These are phyloP conservation scores for Lycium ferocissimum DNA, from an alignment of 257 asterid species.

Conservation along the genomic window DNA sequence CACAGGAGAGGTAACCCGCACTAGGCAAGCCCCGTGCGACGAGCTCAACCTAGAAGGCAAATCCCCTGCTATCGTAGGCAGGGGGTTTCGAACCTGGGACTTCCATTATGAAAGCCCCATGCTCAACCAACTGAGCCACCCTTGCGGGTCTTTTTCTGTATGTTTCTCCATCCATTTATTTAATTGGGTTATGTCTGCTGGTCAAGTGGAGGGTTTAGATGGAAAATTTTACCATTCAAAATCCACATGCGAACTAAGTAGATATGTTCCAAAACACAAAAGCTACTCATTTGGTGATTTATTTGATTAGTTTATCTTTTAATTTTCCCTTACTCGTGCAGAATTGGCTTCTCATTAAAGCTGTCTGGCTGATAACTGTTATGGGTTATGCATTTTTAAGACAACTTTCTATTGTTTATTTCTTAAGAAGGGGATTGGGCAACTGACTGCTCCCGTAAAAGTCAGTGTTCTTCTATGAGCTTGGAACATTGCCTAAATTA, in stretches of 20 bases:
- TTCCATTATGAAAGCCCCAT: too few species aligned
- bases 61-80: too few species aligned
- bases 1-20: too few species aligned
- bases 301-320: neutral
- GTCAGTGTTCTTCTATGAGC: slow-evolving; percentile 9
- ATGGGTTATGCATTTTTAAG: neutral
- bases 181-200: slow-evolving; percentile 13
- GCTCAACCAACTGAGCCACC: too few species aligned
- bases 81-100: too few species aligned
- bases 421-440: neutral
- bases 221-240: neutral
- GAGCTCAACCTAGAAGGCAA: too few species aligned
- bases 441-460: neutral
- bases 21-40: too few species aligned
- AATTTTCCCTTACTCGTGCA: neutral
- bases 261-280: neutral
- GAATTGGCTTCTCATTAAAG: slow-evolving; percentile 4
- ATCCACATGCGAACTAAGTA: slow-evolving; percentile 15
- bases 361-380: slow-evolving; percentile 11
- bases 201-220: slow-evolving; percentile 1
- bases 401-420: neutral
- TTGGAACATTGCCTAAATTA: slow-evolving; percentile 1
- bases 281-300: slow-evolving; percentile 15
- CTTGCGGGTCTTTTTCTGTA: neutral
- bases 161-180: neutral